These are phyloP conservation scores for Fraxinus albicans DNA, from an alignment of 305 asterid species.

Conservation along the genomic window DNA sequence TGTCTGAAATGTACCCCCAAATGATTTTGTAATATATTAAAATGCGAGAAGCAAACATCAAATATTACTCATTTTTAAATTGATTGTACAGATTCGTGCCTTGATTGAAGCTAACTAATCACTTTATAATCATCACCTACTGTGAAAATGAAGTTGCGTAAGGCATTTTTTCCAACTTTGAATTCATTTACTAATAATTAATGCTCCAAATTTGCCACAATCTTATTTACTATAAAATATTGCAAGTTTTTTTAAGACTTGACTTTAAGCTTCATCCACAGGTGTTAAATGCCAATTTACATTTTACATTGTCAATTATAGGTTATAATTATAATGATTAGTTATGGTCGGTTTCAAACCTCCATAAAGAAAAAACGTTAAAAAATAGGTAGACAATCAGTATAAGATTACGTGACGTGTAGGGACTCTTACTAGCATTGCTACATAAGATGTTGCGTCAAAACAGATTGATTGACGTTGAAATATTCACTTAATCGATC, in stretches of 20 bases:
- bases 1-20: neutral
- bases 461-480: neutral
- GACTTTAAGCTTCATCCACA: neutral
- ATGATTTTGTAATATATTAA: slow-evolving; percentile 11
- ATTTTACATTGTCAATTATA: neutral
- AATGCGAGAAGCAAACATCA: slow-evolving; percentile 21
- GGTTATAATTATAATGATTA: neutral
- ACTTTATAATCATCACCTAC: slow-evolving; percentile 10
- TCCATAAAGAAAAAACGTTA: too few relatives aligned
- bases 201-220: neutral
- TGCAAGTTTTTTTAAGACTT: neutral
- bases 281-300: neutral
- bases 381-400: neutral
- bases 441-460: too few relatives aligned
- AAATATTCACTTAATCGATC: neutral
- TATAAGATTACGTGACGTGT: too few relatives aligned
- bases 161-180: neutral
- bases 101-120: slow-evolving; percentile 34
- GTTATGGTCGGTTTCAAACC: neutral
- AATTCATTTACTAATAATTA: neutral
- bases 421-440: too few relatives aligned
- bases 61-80: neutral
- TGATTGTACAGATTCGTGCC: slow-evolving; percentile 26
- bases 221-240: neutral
- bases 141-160: neutral